Evolutionary conservation across 2,329 filamentous ascomycete genomes (phyloP), one percentile per base, ranked within the genome.

Genomic region (Chrysosporium keratinophilum): DNA sequence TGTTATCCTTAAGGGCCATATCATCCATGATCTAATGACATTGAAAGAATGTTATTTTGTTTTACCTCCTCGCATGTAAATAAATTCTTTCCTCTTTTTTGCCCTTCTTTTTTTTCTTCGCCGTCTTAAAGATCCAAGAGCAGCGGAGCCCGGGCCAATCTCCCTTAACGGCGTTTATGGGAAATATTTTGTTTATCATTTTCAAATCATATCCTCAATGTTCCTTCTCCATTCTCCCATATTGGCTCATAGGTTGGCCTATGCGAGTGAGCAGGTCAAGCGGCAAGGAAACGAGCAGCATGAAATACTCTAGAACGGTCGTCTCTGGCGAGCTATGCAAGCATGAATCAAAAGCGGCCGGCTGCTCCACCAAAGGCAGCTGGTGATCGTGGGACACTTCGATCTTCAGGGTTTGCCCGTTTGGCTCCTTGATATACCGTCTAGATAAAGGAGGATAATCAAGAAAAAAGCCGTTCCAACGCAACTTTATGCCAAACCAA

Each of bases 1-100:
- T 31, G 23, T 28, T 7, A n/a, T 28, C 7, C 23, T 33, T 37
- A 15, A 9, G 14, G 33, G 28, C 50, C 15, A 5, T 40, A 34
- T 45, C 35, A 52, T 46, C 31, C 20, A 52, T 46, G 50, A 52
- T 31, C 46, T 52, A 52, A 52, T 52, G 50, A 52, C 33, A 40
- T 46, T 42, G 35, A 41, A 39, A 49, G 46, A 39, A 7, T 49
- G 23, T 15, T 33, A 7, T 11, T 33, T 15, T 33, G 12, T 15
- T 47, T 47, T 34, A 17, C 17, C 11, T 35, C 10, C 14, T 33
- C n/a, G 9, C 17, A 48, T 50, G 48, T 50, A 50, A 50, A 50
- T 50, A 50, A 31, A 2, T 12, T 15, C 9, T 15, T 14, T n/a
- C 19, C 14, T 46, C 15, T 46, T 42, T 20, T 42, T 41, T 17